Evolutionary conservation across 2,329 filamentous ascomycete genomes (phyloP), one percentile per base, ranked within the genome.

Genomic region (Epichloe bromicola): DNA sequence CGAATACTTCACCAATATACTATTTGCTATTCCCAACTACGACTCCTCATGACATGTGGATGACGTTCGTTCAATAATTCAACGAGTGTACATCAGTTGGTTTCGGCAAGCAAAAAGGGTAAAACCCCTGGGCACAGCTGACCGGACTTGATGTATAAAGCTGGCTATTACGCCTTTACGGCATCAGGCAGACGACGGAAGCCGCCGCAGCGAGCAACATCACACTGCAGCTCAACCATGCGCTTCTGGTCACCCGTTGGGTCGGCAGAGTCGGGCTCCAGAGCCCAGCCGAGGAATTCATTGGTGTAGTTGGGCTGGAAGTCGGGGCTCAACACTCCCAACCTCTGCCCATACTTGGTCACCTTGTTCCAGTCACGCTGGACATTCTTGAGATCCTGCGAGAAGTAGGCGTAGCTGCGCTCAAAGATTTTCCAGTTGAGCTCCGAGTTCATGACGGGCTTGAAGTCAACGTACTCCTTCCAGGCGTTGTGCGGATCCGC

Each of bases 371-470:
- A 89, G 69, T 89, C 85, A 46, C 86, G 78, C 49, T 66, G 58
- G 5, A 89, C 85, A 57, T 89, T 89, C 76, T 86, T 83, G 56
- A 88, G 62, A 57, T 88, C 84, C 56, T 75, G 75, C 53, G 80
- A 85, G 65, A 88, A 86, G 73, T 88, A 88, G 19, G 85, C 84
- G 60, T 79, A 89, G 59, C 80, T 85, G 54, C 85, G 80, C 74
- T 88, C 84, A 60, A 86, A 88, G 66, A 89, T 88, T 74, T 88
- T 87, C 59, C 79, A 76, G 71, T 88, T 87, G 51, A 88, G 76
- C 1, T 70, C 61, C 0, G 79, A 80, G 42, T 73, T 78, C 81
- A 88, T 85, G 57, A 74, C 74, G 3, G 84, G 81, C 69, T 88
- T 89, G 70, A 85, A 78, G 60, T 81, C 81, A 57, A 84, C 73